Evolutionary conservation across 2,329 filamentous ascomycete species (phyloP).

Genomic region (Venturia nashicola): DNA sequence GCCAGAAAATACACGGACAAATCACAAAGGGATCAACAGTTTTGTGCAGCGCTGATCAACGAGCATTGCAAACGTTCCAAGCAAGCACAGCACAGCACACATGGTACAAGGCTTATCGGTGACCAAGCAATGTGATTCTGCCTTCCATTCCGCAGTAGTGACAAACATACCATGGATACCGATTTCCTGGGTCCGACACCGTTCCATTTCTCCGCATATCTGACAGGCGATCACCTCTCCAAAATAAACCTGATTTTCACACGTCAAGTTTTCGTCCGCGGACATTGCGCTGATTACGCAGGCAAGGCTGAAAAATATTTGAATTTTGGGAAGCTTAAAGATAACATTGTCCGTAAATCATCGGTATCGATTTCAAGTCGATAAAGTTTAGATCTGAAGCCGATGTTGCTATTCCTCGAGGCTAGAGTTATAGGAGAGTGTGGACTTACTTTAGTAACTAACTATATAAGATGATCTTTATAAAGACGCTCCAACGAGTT

Average conservation of each 20-base stretch:
- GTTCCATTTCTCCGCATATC: not conserved
- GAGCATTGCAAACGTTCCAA: not conserved
- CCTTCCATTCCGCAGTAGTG: not conserved
- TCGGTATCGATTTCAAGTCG: too few species aligned
- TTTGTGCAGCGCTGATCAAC: not conserved
- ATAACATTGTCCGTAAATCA: too few species aligned
- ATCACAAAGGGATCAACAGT: not conserved
- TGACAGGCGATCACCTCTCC: not conserved
- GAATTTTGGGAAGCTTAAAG: too few species aligned
- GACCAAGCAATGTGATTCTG: not conserved
- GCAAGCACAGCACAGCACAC: not conserved
- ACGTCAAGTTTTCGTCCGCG: not conserved
- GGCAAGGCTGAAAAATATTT: not conserved
- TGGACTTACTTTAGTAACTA: too few species aligned
- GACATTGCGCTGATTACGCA: not conserved
- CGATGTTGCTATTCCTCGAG: too few species aligned
- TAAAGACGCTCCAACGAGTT: too few species aligned
- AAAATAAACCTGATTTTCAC: not conserved
- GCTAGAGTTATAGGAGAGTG: too few species aligned
- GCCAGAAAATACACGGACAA: not conserved
- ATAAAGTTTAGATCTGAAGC: too few species aligned
- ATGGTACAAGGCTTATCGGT: not conserved
- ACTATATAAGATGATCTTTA: too few species aligned
- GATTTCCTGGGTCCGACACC: not conserved
- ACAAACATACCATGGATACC: not conserved